These are phyloP conservation scores for Dalechampia spathulata DNA, from an alignment of 441 rosid genomes.

Conservation along the genomic window DNA sequence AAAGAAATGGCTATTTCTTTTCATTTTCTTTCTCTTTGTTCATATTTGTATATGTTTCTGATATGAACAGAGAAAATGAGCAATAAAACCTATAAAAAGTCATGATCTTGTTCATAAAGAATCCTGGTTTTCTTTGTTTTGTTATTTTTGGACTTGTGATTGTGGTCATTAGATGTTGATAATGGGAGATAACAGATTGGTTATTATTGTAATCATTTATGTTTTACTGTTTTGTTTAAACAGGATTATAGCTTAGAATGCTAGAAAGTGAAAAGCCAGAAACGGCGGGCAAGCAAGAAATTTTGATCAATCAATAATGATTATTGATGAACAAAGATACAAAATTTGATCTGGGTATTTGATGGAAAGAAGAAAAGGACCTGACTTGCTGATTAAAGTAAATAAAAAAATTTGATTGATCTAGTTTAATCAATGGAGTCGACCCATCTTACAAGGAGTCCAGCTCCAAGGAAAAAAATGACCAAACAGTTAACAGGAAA, in stretches of 20 bases:
- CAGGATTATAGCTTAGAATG: conserved; percentile 22
- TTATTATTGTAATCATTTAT: not conserved
- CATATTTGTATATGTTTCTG: too few species aligned
- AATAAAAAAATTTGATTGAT: not conserved
- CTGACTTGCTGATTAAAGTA: not conserved
- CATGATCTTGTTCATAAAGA: too few species aligned
- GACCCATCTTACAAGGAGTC: conserved; percentile 16
- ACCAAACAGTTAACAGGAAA: conserved; percentile 74
- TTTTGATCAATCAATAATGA: conserved; percentile 11
- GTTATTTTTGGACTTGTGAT: not conserved
- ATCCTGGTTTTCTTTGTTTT: too few species aligned
- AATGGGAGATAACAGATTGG: not conserved
- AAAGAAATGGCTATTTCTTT: too few species aligned
- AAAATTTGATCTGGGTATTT: conserved; percentile 32
- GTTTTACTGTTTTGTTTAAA: not conserved
- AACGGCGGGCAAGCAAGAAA: conserved; percentile 17
- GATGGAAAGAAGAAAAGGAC: conserved; percentile 21
- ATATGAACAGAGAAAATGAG: too few species aligned
- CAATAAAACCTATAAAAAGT: too few species aligned
- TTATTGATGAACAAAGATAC: conserved; percentile 16
- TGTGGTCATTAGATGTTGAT: not conserved
- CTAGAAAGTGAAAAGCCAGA: conserved; percentile 13
- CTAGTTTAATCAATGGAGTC: conserved; percentile 31
- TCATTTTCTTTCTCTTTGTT: too few species aligned
- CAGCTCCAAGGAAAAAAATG: conserved; percentile 57